Percentiles rank a stretch among this genome's conserved stretches.
phyloP scores from a whole-genome alignment of 2,329 filamentous ascomycete genomes.

The Xenosphaeropsis pyriputrescens region DNA sequence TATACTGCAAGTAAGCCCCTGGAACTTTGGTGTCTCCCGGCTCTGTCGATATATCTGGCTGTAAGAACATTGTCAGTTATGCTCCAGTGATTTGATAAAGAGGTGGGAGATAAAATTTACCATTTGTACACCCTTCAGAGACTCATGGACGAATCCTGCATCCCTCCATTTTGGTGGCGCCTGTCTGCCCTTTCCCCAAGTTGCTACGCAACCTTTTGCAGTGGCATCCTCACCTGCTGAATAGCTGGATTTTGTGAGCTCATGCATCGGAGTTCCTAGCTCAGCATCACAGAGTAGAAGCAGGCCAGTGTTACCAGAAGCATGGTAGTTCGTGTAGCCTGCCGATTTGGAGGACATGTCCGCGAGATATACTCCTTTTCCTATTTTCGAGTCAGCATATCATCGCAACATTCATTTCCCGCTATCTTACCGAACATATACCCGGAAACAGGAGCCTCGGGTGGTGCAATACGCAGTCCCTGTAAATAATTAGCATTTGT shows the following conservation, averaged over 20 bases:
- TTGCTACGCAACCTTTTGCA: conserved; percentile 41
- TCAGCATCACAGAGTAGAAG: conserved; percentile 76
- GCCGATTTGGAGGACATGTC: conserved; percentile 77
- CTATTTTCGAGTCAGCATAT: too few species aligned
- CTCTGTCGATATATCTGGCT: conserved; percentile 32
- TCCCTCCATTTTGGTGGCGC: conserved; percentile 65
- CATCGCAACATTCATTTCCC: too few species aligned
- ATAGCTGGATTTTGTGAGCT: conserved; percentile 41
- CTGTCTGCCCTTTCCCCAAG: conserved; percentile 52
- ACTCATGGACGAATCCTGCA: conserved; percentile 47
- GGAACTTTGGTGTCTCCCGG: conserved; percentile 32
- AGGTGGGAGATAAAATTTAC: conserved; percentile 25
- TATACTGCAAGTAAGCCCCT: conserved; percentile 41
- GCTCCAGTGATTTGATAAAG: too few species aligned
- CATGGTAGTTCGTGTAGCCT: conserved; percentile 52
- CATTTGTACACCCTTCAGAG: conserved; percentile 55
- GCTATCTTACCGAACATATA: conserved; percentile 60
- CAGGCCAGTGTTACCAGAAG: conserved; percentile 55
- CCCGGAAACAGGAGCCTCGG: conserved; percentile 63
- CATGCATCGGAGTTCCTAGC: conserved; percentile 60
- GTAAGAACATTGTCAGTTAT: background rate
- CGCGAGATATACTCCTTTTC: conserved; percentile 78
- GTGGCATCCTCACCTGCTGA: conserved; percentile 50
- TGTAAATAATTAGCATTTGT: conserved; percentile 28
- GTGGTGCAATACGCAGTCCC: conserved; percentile 78